Evolutionary conservation across 441 rosid genomes (phyloP).

Genomic region (Euphorbia corollata): DNA sequence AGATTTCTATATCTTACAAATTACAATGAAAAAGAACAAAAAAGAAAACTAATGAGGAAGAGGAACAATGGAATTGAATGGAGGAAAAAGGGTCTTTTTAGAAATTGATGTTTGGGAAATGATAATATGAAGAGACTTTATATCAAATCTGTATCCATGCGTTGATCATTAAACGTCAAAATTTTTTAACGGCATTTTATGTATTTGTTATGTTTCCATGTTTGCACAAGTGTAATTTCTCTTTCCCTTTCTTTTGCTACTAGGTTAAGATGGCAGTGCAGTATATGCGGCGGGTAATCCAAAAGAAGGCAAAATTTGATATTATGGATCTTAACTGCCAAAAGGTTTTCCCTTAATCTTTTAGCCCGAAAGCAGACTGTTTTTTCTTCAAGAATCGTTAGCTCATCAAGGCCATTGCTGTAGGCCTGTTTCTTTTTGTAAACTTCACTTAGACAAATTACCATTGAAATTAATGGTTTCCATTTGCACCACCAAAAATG

Average conservation of each 20-base stretch:
- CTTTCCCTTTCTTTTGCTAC: conserved; percentile 16
- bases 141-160: neutral
- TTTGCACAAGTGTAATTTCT: conserved; percentile 16
- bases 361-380: conserved; percentile 6
- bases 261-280: conserved; percentile 95
- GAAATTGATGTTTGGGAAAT: neutral
- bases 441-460: neutral
- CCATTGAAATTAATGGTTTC: neutral
- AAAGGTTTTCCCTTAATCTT: conserved; percentile 46
- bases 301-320: conserved; percentile 87
- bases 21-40: neutral
- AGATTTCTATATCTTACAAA: neutral
- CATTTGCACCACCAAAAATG: neutral
- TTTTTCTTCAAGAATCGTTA: neutral
- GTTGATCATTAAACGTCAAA: neutral
- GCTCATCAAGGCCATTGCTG: neutral
- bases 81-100: neutral
- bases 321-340: conserved; percentile 86
- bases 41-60: neutral
- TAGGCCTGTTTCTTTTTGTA: neutral
- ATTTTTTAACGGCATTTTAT: neutral
- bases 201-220: conserved; percentile 8
- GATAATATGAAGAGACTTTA: neutral
- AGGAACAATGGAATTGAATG: neutral
- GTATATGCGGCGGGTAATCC: conserved; percentile 82